Conservation (phyloP, 2,329 filamentous ascomycete genomes). For the Microcyclosporella mali region DNA sequence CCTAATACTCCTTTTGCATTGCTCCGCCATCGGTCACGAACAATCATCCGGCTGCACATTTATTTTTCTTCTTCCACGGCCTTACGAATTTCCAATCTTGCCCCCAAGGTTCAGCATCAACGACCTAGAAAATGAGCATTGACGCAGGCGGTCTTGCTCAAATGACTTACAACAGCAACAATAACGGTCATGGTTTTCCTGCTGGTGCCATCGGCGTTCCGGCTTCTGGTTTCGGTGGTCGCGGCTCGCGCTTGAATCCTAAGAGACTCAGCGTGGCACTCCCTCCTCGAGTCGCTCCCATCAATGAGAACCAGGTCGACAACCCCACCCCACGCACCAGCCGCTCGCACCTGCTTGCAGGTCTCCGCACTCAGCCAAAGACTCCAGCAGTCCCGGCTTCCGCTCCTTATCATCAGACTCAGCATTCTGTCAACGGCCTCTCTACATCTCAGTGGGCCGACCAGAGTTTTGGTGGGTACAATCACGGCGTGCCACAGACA, state of each 20-base stretch:
- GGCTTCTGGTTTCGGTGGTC: conserved; percentile 74
- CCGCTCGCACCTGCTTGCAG: conserved; percentile 88
- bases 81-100: conserved; percentile 19
- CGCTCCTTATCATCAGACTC: conserved; percentile 54
- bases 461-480: conserved; percentile 36
- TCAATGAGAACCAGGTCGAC: conserved; percentile 62
- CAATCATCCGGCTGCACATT: conserved; percentile 7
- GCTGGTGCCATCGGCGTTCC: conserved; percentile 69
- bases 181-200: conserved; percentile 45
- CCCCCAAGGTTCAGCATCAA: conserved; percentile 7
- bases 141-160: conserved; percentile 99
- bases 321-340: conserved; percentile 83
- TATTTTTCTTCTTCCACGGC: conserved; percentile 14
- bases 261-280: conserved; percentile 82
- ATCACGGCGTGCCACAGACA: conserved; percentile 51
- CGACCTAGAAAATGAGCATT: conserved; percentile 50
- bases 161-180: conserved; percentile 73
- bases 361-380: conserved; percentile 88
- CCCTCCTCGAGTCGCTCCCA: conserved; percentile 59
- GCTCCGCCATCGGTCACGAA: conserved; percentile 3
- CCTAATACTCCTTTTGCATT: conserved; percentile 14
- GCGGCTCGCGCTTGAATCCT: conserved; percentile 70
- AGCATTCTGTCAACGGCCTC: conserved; percentile 41
- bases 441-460: conserved; percentile 44
- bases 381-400: conserved; percentile 64